Evolutionary conservation across 805 yeast species (phyloP), one percentile per base, ranked within the genome.

Genomic region (Brettanomyces sp.): DNA sequence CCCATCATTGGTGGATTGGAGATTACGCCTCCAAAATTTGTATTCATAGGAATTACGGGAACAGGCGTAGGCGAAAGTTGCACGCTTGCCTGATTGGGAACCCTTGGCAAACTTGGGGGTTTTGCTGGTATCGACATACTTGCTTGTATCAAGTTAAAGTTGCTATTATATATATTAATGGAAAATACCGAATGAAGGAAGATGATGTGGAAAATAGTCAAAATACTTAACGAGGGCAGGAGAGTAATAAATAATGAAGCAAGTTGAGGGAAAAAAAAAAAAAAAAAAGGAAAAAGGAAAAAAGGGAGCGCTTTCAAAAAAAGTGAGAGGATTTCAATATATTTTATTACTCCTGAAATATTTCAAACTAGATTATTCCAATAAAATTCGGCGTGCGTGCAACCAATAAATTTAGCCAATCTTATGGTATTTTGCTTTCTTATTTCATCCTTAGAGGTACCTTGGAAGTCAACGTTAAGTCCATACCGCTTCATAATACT

Each of bases 381-480:
- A 42, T 60, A 63, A 42, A 56, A 54, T 7, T 59, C 63, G n/a
- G 63, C 60, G n/a, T 51, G 50, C 8, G 33, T 21, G 39, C 65
- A 62, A 1, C 67, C 67, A 32, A 63, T 54, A 45, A 56, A 60
- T 30, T 49, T 53, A 2, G 60, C 64, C 23, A 63, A 49, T 40
- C 53, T 47, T 37, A 60, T 43, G n/a, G 60, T 45, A 24, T 56
- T 56, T 2, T 54, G 57, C 34, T 50, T 54, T 32, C 58, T 47
- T 25, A 45, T 41, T 13, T 45, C 32, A 6, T 43, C 32, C 11
- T 28, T 28, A 28, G 32, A 28, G 11, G 32, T 28, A 7, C 32
- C 32, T 9, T 28, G 32, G 2, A 28, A 28, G 32, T 28, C 43
- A 12, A 44, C 21, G 36, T 21, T 21, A 13, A 58, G 42, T 21